phyloP scores from a whole-genome alignment of 176 grass and related monocot genomes.

The Carex kokanica region DNA sequence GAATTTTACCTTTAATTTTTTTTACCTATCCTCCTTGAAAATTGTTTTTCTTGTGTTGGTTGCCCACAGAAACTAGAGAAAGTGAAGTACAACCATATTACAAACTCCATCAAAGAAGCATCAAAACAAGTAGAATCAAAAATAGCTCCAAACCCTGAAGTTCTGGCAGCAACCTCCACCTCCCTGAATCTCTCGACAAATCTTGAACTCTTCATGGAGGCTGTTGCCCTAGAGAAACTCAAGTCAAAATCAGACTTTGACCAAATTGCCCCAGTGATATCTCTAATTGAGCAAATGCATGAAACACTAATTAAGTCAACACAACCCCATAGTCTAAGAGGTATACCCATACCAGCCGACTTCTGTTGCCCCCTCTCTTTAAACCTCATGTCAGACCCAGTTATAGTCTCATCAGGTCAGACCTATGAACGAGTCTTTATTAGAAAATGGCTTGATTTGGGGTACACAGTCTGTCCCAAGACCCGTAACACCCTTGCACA shows the following conservation, averaged over 20 bases:
- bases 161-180: constrained; percentile 48
- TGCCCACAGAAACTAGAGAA: constrained; percentile 53
- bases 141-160: constrained; percentile 36
- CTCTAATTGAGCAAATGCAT: constrained; percentile 72
- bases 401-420: constrained; percentile 96
- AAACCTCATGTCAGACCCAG: constrained; percentile 95
- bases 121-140: constrained; percentile 41
- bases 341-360: constrained; percentile 88
- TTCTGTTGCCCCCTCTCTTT: constrained; percentile 94
- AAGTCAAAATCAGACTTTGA: constrained; percentile 52
- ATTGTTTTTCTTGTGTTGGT: constrained; percentile 25
- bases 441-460: constrained; percentile 84
- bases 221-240: constrained; percentile 84
- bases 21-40: not conserved
- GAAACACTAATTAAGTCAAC: constrained; percentile 54
- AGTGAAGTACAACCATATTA: constrained; percentile 51
- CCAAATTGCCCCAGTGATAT: constrained; percentile 51
- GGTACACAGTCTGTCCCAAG: constrained; percentile 93
- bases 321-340: constrained; percentile 74
- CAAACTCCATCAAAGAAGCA: constrained; percentile 48
- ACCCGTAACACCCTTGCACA: constrained; percentile 84
- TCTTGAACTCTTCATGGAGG: constrained; percentile 85
- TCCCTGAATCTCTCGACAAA: constrained; percentile 77
- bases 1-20: not conserved
- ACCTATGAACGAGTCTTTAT: constrained; percentile 96